Conservation (phyloP, 2,329 filamentous ascomycete species). For the Penicillium sp. region DNA sequence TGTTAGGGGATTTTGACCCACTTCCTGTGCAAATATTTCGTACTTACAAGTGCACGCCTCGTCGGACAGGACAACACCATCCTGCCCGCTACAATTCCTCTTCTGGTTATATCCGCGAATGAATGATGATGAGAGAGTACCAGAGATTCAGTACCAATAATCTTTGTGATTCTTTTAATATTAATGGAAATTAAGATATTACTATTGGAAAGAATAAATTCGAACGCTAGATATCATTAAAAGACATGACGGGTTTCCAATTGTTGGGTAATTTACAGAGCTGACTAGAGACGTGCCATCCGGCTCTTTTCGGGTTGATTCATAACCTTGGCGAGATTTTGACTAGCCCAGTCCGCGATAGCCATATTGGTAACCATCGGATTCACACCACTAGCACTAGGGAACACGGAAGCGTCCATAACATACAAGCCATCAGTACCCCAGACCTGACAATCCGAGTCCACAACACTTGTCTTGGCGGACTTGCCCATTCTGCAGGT, state of each 20-base stretch:
- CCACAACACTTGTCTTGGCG: conserved; percentile 46
- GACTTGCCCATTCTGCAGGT: conserved; percentile 50
- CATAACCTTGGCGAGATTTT: conserved; percentile 38
- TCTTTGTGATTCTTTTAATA: too few species aligned
- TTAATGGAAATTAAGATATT: neutral
- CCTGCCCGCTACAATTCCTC: too few species aligned
- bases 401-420: conserved; percentile 52
- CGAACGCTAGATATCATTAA: neutral
- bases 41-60: too few species aligned
- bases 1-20: too few species aligned
- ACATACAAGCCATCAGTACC: conserved; percentile 49
- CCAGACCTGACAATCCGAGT: conserved; percentile 49
- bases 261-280: neutral
- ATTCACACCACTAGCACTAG: conserved; percentile 53
- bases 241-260: neutral
- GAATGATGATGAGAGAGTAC: too few species aligned
- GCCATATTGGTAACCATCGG: conserved; percentile 56
- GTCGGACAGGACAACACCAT: too few species aligned
- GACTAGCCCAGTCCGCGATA: conserved; percentile 49
- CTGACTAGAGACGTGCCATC: conserved; percentile 27
- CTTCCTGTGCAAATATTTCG: too few species aligned
- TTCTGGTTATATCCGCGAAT: too few species aligned
- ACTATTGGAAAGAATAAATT: neutral
- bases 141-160: too few species aligned
- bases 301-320: conserved; percentile 12